Percentiles rank a stretch among this genome's conserved stretches.
phyloP scores from a whole-genome alignment of 345 rosid species.

The Syzygium aqueum region DNA sequence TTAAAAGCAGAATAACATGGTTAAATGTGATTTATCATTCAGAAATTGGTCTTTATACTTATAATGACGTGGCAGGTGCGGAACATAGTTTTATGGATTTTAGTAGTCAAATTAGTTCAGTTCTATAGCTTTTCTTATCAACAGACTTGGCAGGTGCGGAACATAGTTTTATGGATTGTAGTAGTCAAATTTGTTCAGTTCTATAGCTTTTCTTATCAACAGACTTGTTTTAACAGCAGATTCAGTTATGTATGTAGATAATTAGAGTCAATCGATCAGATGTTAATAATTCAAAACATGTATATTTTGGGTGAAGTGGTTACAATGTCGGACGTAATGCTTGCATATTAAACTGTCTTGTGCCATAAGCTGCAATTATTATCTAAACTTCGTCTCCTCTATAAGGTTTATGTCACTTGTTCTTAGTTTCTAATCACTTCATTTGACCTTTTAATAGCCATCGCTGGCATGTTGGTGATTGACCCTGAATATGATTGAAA shows the following conservation, averaged over 20 bases:
- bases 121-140: not conserved
- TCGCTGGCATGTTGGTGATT: not conserved
- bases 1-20: not conserved
- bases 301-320: not conserved
- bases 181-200: not conserved
- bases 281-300: not conserved
- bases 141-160: not conserved
- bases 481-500: not conserved
- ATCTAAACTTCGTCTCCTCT: not conserved
- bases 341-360: not conserved
- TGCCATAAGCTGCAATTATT: not conserved
- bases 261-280: not conserved
- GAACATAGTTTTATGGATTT: not conserved
- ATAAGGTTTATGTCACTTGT: not conserved
- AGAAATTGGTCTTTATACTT: not conserved
- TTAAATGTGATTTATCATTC: not conserved
- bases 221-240: not conserved
- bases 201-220: not conserved
- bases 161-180: not conserved
- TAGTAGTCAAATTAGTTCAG: not conserved
- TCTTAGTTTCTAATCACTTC: not conserved
- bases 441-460: not conserved
- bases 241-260: not conserved
- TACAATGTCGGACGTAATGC: not conserved
- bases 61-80: not conserved